These are phyloP conservation scores for Tuber indicum DNA, from an alignment of 495 filamentous ascomycete genomes.

Conservation along the genomic window DNA sequence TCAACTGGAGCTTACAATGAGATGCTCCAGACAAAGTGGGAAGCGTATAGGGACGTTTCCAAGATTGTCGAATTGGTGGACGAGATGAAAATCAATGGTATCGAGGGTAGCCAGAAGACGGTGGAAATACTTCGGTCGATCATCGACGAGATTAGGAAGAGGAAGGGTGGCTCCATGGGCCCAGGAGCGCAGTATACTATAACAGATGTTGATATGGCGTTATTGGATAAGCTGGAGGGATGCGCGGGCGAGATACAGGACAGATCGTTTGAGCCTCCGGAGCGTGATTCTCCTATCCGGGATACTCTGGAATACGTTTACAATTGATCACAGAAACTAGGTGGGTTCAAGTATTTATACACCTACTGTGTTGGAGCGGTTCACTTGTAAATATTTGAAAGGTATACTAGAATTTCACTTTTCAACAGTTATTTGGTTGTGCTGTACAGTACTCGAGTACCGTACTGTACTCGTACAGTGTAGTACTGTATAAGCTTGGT, in stretches of 20 bases:
- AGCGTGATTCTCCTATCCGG: background rate
- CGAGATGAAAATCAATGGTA: conserved; percentile 59
- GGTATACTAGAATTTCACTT: background rate
- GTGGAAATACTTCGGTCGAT: conserved; percentile 44
- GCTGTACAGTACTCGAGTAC: no score
- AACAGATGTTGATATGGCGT: conserved; percentile 12
- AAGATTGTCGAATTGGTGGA: conserved; percentile 51
- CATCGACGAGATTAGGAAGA: conserved; percentile 20
- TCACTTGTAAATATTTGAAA: background rate
- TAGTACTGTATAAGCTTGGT: background rate
- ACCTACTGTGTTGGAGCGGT: background rate
- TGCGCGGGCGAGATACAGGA: background rate
- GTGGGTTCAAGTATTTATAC: background rate
- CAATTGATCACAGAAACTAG: background rate
- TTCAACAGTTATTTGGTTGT: background rate
- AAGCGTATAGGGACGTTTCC: conserved; percentile 50
- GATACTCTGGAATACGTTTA: background rate
- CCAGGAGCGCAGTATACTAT: conserved; percentile 10
- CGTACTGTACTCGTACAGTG: no score
- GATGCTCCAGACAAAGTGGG: conserved; percentile 53
- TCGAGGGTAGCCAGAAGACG: conserved; percentile 51
- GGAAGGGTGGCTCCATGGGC: background rate
- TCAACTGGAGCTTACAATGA: conserved; percentile 58
- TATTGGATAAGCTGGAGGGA: conserved; percentile 9
- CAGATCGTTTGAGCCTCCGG: background rate